Evolutionary conservation across 352 stramenopile species (phyloP).

Genomic region (Pythium pectinolyticum): DNA sequence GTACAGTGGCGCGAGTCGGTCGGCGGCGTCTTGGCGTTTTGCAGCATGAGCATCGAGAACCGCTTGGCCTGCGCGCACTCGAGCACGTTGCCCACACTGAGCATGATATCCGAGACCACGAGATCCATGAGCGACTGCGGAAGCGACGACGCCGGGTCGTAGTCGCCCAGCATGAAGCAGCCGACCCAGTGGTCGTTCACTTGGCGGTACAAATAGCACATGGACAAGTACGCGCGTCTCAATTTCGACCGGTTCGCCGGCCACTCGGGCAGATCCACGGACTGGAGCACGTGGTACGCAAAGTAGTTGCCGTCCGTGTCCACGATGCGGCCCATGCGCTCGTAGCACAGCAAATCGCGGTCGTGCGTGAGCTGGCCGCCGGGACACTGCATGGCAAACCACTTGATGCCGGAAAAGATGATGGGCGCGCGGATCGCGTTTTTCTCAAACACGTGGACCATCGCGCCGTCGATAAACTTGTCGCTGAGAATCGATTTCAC

Average conservation of each 20-base stretch:
- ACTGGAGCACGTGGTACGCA: conserved; percentile 59
- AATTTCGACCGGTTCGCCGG: conserved; percentile 37
- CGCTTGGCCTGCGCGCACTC: conserved; percentile 49
- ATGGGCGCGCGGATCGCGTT: conserved; percentile 43
- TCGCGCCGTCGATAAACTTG: conserved; percentile 50
- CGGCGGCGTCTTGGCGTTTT: conserved; percentile 34
- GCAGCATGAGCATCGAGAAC: conserved; percentile 49
- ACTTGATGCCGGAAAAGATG: conserved; percentile 67
- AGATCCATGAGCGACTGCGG: conserved; percentile 44
- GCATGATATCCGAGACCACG: conserved; percentile 45
- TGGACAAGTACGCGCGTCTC: conserved; percentile 40
- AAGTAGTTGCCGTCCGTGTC: conserved; percentile 54
- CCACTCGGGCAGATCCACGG: conserved; percentile 59
- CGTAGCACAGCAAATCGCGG: conserved; percentile 55
- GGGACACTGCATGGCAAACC: conserved; percentile 53
- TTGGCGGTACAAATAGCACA: conserved; percentile 67
- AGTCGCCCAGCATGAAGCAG: conserved; percentile 60
- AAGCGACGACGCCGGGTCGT: conserved; percentile 39
- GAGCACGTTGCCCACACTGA: conserved; percentile 46
- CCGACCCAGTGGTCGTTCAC: conserved; percentile 51
- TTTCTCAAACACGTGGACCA: conserved; percentile 60
- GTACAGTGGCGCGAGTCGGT: conserved; percentile 44
- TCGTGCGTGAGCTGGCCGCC: conserved; percentile 50
- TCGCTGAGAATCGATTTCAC: conserved; percentile 44
- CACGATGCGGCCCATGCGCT: conserved; percentile 64